These are phyloP conservation scores for Pyrenophora seminiperda DNA, from an alignment of 2,329 filamentous ascomycete species.

Conservation along the genomic window DNA sequence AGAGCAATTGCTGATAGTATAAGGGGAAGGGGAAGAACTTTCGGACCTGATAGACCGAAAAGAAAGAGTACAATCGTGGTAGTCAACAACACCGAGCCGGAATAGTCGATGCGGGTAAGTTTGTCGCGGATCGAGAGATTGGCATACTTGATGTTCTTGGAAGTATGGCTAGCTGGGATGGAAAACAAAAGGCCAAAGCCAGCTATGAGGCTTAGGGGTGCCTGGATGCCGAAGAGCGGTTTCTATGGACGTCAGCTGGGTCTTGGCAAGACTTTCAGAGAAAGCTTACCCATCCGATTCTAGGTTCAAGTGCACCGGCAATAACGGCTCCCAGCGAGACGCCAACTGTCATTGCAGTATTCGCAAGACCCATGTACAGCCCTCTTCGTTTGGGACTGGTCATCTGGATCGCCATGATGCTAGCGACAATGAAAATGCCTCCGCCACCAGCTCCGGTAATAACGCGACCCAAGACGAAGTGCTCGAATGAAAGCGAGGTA, in stretches of 20 bases:
- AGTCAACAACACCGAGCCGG: conserved; percentile 64
- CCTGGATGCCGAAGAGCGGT: conserved; percentile 73
- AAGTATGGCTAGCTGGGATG: conserved; percentile 59
- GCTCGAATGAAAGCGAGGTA: conserved; percentile 60
- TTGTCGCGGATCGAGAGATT: conserved; percentile 56
- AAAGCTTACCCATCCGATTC: conserved; percentile 69
- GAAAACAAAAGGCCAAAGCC: conserved; percentile 68
- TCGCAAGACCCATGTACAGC: conserved; percentile 74
- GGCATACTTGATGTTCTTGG: conserved; percentile 45
- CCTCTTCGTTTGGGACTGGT: conserved; percentile 70
- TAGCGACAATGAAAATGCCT: conserved; percentile 72
- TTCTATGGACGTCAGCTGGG: conserved; percentile 55
- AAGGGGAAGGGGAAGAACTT: conserved; percentile 65
- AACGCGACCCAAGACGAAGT: conserved; percentile 71
- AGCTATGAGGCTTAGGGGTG: conserved; percentile 65
- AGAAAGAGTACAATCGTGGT: conserved; percentile 72
- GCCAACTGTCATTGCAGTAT: conserved; percentile 73
- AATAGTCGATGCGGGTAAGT: conserved; percentile 73
- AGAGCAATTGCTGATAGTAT: conserved; percentile 61
- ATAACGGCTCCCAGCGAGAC: conserved; percentile 73
- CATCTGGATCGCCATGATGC: conserved; percentile 78
- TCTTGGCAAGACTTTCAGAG: background rate
- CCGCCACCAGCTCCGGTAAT: conserved; percentile 72
- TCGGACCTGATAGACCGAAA: conserved; percentile 68
- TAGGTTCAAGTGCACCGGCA: conserved; percentile 67